Conservation (phyloP, 441 rosid genomes). For the Geranium incanum region DNA sequence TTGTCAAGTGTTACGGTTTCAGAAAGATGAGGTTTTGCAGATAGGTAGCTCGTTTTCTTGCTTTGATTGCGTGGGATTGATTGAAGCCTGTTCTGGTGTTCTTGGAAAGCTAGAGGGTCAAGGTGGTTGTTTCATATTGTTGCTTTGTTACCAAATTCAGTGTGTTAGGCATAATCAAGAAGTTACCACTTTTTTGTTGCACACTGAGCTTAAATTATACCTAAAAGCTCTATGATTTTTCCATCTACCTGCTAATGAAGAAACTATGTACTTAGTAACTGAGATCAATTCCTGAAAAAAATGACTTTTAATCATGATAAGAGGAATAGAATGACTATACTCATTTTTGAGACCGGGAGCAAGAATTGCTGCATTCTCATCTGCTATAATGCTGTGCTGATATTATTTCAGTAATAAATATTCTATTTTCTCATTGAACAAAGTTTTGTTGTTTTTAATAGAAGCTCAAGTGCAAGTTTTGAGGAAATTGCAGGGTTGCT, state of each 20-base stretch:
- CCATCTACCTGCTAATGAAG: not conserved
- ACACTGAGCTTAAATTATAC: not conserved
- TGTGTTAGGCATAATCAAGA: not conserved
- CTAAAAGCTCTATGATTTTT: not conserved
- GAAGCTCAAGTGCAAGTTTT: not conserved
- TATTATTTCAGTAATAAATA: not conserved
- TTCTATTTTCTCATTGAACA: not conserved
- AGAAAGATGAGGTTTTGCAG: conserved; percentile 40
- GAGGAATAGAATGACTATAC: not conserved
- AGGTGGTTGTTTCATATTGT: conserved; percentile 26
- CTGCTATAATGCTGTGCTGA: not conserved
- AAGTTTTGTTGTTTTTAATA: not conserved
- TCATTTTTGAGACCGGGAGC: not conserved
- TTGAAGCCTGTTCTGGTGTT: conserved; percentile 36
- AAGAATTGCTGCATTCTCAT: not conserved
- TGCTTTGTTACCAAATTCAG: not conserved
- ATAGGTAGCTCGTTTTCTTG: conserved; percentile 46
- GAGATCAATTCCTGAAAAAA: not conserved
- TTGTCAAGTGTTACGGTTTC: conserved; percentile 32
- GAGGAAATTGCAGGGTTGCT: conserved; percentile 31
- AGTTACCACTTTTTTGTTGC: not conserved
- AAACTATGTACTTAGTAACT: not conserved
- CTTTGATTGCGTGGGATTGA: conserved; percentile 35
- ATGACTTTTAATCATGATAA: not conserved
- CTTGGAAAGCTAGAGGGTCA: conserved; percentile 34